These are phyloP conservation scores for Lactarius akahatsu DNA, from an alignment of 768 basidiomycete genomes.

Conservation along the genomic window DNA sequence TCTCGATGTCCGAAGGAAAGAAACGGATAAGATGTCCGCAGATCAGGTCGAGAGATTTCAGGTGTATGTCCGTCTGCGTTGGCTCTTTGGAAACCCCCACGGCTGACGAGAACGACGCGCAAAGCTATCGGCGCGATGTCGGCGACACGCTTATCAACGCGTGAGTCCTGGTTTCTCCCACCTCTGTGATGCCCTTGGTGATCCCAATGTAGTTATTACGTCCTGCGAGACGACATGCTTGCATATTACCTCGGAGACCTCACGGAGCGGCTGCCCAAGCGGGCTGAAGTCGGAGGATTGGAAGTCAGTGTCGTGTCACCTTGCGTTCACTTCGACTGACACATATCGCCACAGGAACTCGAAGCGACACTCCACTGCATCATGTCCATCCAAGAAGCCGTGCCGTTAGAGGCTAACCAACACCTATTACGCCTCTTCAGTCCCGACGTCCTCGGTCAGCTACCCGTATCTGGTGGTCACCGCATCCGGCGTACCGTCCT, in stretches of 20 bases:
- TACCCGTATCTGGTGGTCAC: conserved; percentile 63
- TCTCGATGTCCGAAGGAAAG: conserved; percentile 5
- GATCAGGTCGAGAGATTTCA: conserved; percentile 80
- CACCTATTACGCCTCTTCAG: conserved; percentile 68
- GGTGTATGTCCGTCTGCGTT: conserved; percentile 49
- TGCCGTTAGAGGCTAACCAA: conserved; percentile 55
- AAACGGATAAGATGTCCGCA: conserved; percentile 34
- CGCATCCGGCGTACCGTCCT: conserved; percentile 74
- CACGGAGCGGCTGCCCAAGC: conserved; percentile 48
- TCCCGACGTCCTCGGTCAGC: conserved; percentile 61
- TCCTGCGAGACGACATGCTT: conserved; percentile 83
- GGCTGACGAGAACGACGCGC: not conserved
- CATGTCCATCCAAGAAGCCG: conserved; percentile 83
- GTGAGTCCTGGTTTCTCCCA: conserved; percentile 43
- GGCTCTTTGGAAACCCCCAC: not conserved
- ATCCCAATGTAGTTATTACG: conserved; percentile 61
- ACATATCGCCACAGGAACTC: conserved; percentile 54
- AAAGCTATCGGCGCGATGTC: conserved; percentile 78
- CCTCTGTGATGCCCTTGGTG: not conserved
- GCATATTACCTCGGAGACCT: conserved; percentile 65
- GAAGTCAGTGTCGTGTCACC: conserved; percentile 52
- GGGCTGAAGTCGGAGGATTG: conserved; percentile 57
- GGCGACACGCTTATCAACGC: conserved; percentile 89
- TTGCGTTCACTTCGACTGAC: not conserved
- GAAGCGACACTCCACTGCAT: conserved; percentile 88